Conservation (phyloP, 1,284 basidiomycete genomes). For the Macrocybe sp. region DNA sequence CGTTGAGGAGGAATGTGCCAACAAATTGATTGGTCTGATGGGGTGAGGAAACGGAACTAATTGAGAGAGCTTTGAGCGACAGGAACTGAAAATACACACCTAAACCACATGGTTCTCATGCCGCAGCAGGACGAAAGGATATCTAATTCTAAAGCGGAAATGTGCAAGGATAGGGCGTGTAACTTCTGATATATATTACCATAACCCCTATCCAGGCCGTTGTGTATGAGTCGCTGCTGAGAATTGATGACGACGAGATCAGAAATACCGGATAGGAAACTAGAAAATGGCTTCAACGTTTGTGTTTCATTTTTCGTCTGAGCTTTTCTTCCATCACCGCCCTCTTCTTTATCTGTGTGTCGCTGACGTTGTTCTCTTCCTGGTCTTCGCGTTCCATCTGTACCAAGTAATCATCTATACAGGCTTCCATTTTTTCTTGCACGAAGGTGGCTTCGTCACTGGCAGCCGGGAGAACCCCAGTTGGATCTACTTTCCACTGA, state of each 20-base stretch:
- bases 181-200: slow-evolving; percentile 1
- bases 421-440: slow-evolving; percentile 64
- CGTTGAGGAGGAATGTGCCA: no score
- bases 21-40: no score
- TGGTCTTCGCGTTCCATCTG: slow-evolving; percentile 42
- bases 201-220: no score
- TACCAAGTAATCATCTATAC: slow-evolving; percentile 52
- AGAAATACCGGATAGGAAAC: not conserved
- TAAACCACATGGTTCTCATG: no score
- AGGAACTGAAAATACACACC: no score
- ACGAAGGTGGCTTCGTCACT: slow-evolving; percentile 24
- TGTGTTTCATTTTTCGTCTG: slow-evolving; percentile 27
- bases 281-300: slow-evolving; percentile 11
- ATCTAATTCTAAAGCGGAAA: no score
- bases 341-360: slow-evolving; percentile 67
- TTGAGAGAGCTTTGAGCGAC: no score
- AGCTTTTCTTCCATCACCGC: slow-evolving; percentile 46
- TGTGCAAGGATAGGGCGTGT: slow-evolving; percentile 29
- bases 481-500: slow-evolving; percentile 50
- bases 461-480: slow-evolving; percentile 20
- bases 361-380: slow-evolving; percentile 54
- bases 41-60: no score
- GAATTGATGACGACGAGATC: not conserved
- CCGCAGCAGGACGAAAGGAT: no score
- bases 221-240: not conserved